Evolutionary conservation across 2,329 filamentous ascomycete species (phyloP).

Genomic region (Juglanconis sp.): DNA sequence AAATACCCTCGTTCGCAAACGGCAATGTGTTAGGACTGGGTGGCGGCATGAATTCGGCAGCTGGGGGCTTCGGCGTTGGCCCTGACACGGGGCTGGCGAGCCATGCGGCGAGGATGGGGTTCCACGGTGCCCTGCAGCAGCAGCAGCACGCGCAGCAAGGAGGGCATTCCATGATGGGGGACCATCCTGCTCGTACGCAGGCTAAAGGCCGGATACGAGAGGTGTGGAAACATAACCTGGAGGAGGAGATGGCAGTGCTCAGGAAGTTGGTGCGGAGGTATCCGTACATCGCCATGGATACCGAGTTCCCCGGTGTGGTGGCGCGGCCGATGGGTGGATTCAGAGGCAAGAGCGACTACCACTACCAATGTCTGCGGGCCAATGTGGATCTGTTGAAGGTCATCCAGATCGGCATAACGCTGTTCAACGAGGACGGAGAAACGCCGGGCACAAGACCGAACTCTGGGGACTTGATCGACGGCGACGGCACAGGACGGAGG

Average conservation of each 20-base stretch:
- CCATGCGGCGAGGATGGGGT: constrained; percentile 84
- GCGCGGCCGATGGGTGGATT: constrained; percentile 93
- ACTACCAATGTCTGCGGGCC: constrained; percentile 94
- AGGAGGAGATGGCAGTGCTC: constrained; percentile 84
- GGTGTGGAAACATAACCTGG: constrained; percentile 90
- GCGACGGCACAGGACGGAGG: constrained; percentile 36
- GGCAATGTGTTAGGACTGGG: constrained; percentile 55
- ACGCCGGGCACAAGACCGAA: constrained; percentile 70
- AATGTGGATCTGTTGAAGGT: constrained; percentile 98
- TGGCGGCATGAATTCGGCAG: constrained; percentile 43
- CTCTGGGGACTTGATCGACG: constrained; percentile 38
- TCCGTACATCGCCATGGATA: constrained; percentile 98
- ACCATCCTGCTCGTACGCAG: constrained; percentile 53
- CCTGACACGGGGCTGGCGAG: constrained; percentile 73
- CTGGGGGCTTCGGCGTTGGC: constrained; percentile 54
- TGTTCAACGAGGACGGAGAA: constrained; percentile 89
- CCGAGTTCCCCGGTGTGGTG: constrained; percentile 97
- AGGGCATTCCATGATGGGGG: constrained; percentile 38
- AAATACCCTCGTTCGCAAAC: constrained; percentile 65
- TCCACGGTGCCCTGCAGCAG: constrained; percentile 63
- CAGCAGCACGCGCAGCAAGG: constrained; percentile 43
- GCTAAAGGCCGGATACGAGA: constrained; percentile 84
- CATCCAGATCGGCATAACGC: constrained; percentile 91
- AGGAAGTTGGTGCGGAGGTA: constrained; percentile 84
- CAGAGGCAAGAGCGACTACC: constrained; percentile 92